Percentiles rank a stretch among this genome's conserved stretches.
Conservation (phyloP, 192 early-diverging fungal species). For the Chytriomyces hyalinus region DNA sequence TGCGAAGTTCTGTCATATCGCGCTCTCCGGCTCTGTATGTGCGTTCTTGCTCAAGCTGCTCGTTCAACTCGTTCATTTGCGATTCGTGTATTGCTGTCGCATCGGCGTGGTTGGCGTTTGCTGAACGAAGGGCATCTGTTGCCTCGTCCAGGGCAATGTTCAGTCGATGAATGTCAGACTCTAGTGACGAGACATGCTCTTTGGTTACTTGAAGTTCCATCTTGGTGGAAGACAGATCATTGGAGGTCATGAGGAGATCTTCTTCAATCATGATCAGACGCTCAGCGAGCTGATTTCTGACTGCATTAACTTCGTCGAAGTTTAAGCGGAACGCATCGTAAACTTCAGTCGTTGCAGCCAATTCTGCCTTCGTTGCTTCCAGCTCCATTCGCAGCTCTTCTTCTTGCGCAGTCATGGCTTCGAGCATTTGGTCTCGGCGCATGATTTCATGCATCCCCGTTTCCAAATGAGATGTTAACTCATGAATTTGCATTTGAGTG, state of each 20-base stretch:
- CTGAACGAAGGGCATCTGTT: background rate
- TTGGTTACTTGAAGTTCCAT: background rate
- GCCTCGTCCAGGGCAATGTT: constrained; percentile 6
- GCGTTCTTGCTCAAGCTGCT: constrained; percentile 18
- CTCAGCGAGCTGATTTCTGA: background rate
- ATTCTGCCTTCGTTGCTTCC: constrained; percentile 15
- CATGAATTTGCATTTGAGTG: background rate
- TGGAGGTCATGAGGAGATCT: background rate
- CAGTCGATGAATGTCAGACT: constrained; percentile 4
- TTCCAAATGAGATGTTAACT: constrained; percentile 23
- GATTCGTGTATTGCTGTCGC: background rate
- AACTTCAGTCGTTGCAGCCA: constrained; percentile 21
- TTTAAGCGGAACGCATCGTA: background rate
- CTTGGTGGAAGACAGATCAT: background rate
- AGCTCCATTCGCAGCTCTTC: constrained; percentile 8
- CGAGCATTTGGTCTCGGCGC: constrained; percentile 6
- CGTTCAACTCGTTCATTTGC: constrained; percentile 9
- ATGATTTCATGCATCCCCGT: constrained; percentile 5
- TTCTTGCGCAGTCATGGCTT: constrained; percentile 10
- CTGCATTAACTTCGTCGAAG: background rate
- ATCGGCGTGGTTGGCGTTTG: constrained; percentile 1
- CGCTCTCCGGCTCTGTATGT: constrained; percentile 23
- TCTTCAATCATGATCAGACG: constrained; percentile 5
- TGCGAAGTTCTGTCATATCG: constrained; percentile 33
- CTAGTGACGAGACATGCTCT: constrained; percentile 11